Evolutionary conservation across 2,329 filamentous ascomycete genomes (phyloP).

Genomic region (Hypoxylon sp.): DNA sequence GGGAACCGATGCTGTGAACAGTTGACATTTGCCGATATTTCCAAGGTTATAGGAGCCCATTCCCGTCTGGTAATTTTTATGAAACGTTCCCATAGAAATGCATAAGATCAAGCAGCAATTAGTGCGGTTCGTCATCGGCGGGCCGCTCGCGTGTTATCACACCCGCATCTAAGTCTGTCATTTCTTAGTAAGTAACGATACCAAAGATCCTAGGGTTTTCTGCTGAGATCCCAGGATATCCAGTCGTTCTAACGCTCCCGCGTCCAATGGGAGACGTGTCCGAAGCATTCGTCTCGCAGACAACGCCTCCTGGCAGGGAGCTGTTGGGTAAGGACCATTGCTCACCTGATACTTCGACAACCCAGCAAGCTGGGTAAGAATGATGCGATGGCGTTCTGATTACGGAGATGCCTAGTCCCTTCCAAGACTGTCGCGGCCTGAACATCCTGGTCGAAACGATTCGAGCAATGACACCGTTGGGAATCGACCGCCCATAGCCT

Average conservation of each 20-base stretch:
- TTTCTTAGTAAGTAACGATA: neutral
- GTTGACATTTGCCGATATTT: neutral
- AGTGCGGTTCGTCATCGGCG: neutral
- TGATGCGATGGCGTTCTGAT: slow-evolving; percentile 23
- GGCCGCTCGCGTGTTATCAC: neutral
- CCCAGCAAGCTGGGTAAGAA: slow-evolving; percentile 14
- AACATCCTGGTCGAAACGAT: slow-evolving; percentile 27
- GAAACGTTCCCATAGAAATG: neutral
- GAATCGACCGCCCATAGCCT: slow-evolving; percentile 12
- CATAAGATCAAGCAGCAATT: slow-evolving; percentile 4
- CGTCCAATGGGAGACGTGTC: slow-evolving; percentile 17
- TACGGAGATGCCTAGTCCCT: slow-evolving; percentile 7
- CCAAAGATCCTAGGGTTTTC: neutral
- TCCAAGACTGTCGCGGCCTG: slow-evolving; percentile 11
- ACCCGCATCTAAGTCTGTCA: neutral
- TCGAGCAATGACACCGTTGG: slow-evolving; percentile 25
- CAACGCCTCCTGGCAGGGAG: slow-evolving; percentile 1
- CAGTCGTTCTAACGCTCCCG: neutral
- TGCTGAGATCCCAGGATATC: neutral
- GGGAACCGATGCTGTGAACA: neutral
- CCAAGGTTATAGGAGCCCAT: neutral
- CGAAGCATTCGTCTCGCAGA: neutral
- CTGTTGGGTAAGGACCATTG: slow-evolving; percentile 5
- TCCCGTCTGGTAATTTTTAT: neutral
- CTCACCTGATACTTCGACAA: neutral